phyloP scores from a whole-genome alignment of 2,329 filamentous ascomycete genomes.

The Atkinsonella hypoxylon region DNA sequence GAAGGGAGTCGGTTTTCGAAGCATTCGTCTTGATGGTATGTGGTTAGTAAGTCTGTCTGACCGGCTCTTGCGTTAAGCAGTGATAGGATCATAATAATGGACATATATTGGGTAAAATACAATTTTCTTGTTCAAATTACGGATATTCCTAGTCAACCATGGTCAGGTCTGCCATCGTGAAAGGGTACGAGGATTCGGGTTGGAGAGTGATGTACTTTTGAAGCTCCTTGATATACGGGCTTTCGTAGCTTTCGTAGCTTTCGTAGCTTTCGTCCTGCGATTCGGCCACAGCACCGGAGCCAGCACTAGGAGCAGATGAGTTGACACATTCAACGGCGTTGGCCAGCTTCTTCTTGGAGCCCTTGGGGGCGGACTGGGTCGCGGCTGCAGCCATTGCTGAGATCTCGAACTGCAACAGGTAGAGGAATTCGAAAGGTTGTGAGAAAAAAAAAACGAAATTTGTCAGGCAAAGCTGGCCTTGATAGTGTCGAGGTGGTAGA shows the following conservation, averaged over 20 bases:
- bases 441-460: background rate
- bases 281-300: constrained; percentile 38
- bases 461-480: background rate
- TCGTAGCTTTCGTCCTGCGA: constrained; percentile 52
- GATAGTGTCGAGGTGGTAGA: background rate
- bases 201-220: constrained; percentile 52
- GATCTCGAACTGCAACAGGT: constrained; percentile 5
- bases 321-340: constrained; percentile 40
- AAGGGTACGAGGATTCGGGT: constrained; percentile 18
- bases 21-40: constrained; percentile 45
- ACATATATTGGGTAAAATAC: constrained; percentile 38
- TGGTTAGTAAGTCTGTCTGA: background rate
- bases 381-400: constrained; percentile 49
- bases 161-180: background rate
- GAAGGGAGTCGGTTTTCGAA: constrained; percentile 58
- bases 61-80: constrained; percentile 17
- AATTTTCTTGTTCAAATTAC: constrained; percentile 89
- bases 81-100: background rate
- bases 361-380: constrained; percentile 50
- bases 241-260: constrained; percentile 58
- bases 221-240: constrained; percentile 73
- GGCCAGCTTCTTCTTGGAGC: constrained; percentile 54
- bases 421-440: constrained; percentile 7
- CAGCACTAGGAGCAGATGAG: constrained; percentile 38
- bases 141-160: constrained; percentile 55